Conservation (phyloP, 208 protist genomes). For the Trypanosoma vivax region DNA sequence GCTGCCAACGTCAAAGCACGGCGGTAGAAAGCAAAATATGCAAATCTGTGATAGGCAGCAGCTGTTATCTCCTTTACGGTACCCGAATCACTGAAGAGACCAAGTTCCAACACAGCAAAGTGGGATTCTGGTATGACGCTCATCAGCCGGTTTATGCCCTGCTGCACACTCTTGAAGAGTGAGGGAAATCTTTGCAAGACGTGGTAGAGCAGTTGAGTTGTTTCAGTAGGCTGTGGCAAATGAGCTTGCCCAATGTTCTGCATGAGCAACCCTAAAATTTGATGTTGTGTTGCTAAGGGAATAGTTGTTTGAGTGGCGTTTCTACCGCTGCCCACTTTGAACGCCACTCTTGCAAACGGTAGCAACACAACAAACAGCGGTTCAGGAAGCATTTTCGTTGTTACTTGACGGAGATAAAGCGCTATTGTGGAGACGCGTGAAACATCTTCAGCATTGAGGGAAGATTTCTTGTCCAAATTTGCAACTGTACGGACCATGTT, state of each 20-base stretch:
- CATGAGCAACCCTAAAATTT: slow-evolving; percentile 75
- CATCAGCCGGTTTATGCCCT: slow-evolving; percentile 79
- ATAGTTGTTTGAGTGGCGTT: slow-evolving; percentile 78
- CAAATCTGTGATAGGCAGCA: slow-evolving; percentile 54
- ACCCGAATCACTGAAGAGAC: slow-evolving; percentile 59
- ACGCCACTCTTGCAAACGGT: slow-evolving; percentile 68
- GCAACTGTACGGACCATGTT: slow-evolving; percentile 48
- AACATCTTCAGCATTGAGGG: slow-evolving; percentile 54
- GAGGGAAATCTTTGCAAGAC: slow-evolving; percentile 78
- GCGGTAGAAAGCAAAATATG: slow-evolving; percentile 69
- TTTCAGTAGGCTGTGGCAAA: slow-evolving; percentile 59
- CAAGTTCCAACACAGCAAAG: slow-evolving; percentile 48
- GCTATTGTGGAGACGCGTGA: slow-evolving; percentile 55
- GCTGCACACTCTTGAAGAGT: slow-evolving; percentile 78
- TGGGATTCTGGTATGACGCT: slow-evolving; percentile 50
- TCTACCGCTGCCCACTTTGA: slow-evolving; percentile 70
- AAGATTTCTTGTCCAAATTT: slow-evolving; percentile 36
- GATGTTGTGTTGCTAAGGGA: slow-evolving; percentile 82
- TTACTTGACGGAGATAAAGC: slow-evolving; percentile 44
- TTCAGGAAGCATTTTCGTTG: slow-evolving; percentile 75
- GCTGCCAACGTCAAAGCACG: slow-evolving; percentile 70
- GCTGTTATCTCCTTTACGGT: slow-evolving; percentile 73
- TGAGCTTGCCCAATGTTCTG: slow-evolving; percentile 68
- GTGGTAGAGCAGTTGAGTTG: slow-evolving; percentile 55
- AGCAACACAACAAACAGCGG: slow-evolving; percentile 74